Evolutionary conservation across 1,284 basidiomycete genomes (phyloP).

Genomic region (Pseudozyma sp.): DNA sequence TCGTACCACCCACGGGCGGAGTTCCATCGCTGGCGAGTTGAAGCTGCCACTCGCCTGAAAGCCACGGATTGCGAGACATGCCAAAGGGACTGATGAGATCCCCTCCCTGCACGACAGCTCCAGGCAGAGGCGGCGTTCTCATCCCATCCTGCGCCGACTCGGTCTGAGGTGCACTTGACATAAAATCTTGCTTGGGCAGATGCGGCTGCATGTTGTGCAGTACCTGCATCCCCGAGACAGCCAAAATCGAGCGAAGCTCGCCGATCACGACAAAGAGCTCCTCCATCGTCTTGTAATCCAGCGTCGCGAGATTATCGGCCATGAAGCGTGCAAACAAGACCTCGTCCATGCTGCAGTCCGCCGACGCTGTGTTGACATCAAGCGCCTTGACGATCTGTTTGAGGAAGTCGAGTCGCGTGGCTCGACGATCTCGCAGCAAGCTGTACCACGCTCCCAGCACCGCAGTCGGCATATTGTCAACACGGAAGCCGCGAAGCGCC

Average conservation of each 20-base stretch:
- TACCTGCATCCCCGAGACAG: constrained; percentile 85
- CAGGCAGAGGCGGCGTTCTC: constrained; percentile 29
- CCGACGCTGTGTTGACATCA: constrained; percentile 75
- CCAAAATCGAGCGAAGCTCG: constrained; percentile 81
- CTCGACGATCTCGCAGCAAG: constrained; percentile 88
- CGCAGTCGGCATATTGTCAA: constrained; percentile 22
- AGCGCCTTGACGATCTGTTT: constrained; percentile 83
- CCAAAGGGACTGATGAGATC: constrained; percentile 37
- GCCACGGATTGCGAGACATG: constrained; percentile 40
- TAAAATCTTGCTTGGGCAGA: constrained; percentile 33
- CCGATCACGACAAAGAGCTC: constrained; percentile 88
- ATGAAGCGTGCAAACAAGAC: constrained; percentile 84
- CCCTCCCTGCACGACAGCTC: not conserved
- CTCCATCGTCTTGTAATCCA: constrained; percentile 95
- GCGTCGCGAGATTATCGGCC: constrained; percentile 88
- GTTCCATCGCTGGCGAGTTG: constrained; percentile 20
- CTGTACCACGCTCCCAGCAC: constrained; percentile 87
- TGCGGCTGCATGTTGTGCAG: constrained; percentile 58
- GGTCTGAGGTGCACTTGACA: not conserved
- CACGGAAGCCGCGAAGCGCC: constrained; percentile 33
- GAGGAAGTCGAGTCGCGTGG: constrained; percentile 84
- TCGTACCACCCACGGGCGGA: constrained; percentile 17
- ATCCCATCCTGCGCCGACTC: constrained; percentile 8
- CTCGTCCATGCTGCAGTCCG: constrained; percentile 31
- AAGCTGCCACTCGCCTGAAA: constrained; percentile 44